Evolutionary conservation across 768 basidiomycete species (phyloP), one percentile per base, ranked within the genome.

Genomic region (Collybiopsis confluens): DNA sequence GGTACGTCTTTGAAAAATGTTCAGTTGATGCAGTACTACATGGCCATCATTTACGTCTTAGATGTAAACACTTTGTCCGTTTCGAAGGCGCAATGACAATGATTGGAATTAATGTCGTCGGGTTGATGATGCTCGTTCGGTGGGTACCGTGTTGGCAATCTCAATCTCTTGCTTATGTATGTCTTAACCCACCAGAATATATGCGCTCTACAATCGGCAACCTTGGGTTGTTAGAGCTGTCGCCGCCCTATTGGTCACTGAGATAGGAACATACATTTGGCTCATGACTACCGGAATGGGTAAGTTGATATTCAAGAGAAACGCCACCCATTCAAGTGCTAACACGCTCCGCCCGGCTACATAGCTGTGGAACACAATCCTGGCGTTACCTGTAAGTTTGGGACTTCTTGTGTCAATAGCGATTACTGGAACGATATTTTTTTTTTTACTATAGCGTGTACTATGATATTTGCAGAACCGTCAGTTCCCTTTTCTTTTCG

Each of bases 1-100:
- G n/a, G 45, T 46, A n/a, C 8, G 45, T 44, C 6, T 21, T 16
- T 4, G 28, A 11, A 16, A 10, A 30, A 13, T n/a, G 8, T 3
- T 9, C 27, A 15, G 26, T 23, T 16, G 44, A 13, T 16, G 16
- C 28, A 45, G 15, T 46, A 13, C 27, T 15, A n/a, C 44, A 16
- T 18, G 1, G 27, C 2, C 20, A 24, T 11, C 24, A 2, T 8
- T 20, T 26, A 24, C 33, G 18, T 33, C 13, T 13, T 23, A 50
- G 48, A 13, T 50, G 48, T 23, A 4, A 27, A 28, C 48, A 50
- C n/a, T 38, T 50, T n/a, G 48, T 50, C 38, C 35, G 48, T 37
- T 50, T 21, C 9, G 48, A 50, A 21, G 48, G 48, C 18, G 48
- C 48, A 35, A 38, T 50, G 48, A 50, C 48, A 13, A 37, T 50